Conservation (phyloP, 208 protist genomes). For the Acanthamoeba comandoni region DNA sequence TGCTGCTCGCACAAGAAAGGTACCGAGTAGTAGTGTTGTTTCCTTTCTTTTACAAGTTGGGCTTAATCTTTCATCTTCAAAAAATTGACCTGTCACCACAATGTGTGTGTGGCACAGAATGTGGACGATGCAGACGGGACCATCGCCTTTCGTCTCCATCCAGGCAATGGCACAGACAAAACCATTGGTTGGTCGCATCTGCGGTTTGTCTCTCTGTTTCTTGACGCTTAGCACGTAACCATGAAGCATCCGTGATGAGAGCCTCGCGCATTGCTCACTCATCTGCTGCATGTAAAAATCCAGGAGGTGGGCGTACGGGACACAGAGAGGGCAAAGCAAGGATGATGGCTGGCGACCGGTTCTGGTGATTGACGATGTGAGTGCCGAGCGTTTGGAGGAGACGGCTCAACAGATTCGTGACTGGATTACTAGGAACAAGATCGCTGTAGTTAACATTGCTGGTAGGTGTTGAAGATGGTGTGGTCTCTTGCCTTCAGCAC, state of each 20-base stretch:
- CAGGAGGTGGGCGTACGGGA: conserved; percentile 23
- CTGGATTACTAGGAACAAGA: conserved; percentile 35
- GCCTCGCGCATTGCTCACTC: too few relatives aligned
- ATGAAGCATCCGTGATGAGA: too few relatives aligned
- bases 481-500: not conserved
- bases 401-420: not conserved
- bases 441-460: conserved; percentile 60
- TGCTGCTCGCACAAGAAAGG: conserved; percentile 64
- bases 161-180: conserved; percentile 55
- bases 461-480: too few relatives aligned
- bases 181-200: conserved; percentile 58
- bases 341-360: conserved; percentile 63
- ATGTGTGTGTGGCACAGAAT: too few relatives aligned
- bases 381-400: conserved; percentile 50
- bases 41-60: too few relatives aligned
- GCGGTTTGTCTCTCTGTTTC: conserved; percentile 44
- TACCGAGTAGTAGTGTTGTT: not conserved
- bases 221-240: too few relatives aligned
- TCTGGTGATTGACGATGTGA: conserved; percentile 63
- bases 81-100: too few relatives aligned
- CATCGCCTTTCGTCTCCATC: conserved; percentile 63
- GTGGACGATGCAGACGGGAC: conserved; percentile 60
- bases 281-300: not conserved
- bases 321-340: conserved; percentile 3
- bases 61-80: too few relatives aligned